Evolutionary conservation across 1,139 yeast genomes (phyloP).

Genomic region (Pichia cactophila): DNA sequence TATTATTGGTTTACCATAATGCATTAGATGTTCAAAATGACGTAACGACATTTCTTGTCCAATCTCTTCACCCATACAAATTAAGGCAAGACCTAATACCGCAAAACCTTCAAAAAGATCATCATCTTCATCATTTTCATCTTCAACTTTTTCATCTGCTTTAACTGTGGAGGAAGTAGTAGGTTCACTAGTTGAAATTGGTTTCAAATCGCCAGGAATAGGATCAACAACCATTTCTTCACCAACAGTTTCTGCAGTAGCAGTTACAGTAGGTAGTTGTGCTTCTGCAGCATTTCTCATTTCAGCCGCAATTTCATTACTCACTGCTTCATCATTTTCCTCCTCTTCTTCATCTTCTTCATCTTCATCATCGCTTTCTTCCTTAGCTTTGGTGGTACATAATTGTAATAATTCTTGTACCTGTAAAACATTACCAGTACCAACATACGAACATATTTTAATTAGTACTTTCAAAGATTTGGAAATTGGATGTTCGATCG

Average conservation of each 20-base stretch:
- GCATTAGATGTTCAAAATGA: constrained; percentile 96
- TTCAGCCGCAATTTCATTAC: constrained; percentile 8
- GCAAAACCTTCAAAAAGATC: constrained; percentile 80
- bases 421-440: constrained; percentile 95
- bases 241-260: constrained; percentile 2
- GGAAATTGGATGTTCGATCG: constrained; percentile 91
- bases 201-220: constrained; percentile 1
- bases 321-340: constrained; percentile 4
- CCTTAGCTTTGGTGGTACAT: constrained; percentile 51
- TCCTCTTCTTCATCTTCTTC: constrained; percentile 35
- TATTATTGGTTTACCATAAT: constrained; percentile 87
- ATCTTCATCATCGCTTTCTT: constrained; percentile 40
- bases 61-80: constrained; percentile 97
- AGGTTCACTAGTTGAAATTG: constrained; percentile 1
- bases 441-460: constrained; percentile 92
- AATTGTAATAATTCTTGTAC: constrained; percentile 86
- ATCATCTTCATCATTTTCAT: constrained; percentile 34
- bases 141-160: constrained; percentile 22
- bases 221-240: constrained; percentile 1
- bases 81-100: constrained; percentile 87
- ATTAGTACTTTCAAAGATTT: constrained; percentile 85
- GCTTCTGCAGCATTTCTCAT: constrained; percentile 7
- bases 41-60: constrained; percentile 97
- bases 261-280: constrained; percentile 3
- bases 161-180: constrained; percentile 16